These are phyloP conservation scores for Candida sojae DNA, from an alignment of 1,139 yeast species.

Conservation along the genomic window DNA sequence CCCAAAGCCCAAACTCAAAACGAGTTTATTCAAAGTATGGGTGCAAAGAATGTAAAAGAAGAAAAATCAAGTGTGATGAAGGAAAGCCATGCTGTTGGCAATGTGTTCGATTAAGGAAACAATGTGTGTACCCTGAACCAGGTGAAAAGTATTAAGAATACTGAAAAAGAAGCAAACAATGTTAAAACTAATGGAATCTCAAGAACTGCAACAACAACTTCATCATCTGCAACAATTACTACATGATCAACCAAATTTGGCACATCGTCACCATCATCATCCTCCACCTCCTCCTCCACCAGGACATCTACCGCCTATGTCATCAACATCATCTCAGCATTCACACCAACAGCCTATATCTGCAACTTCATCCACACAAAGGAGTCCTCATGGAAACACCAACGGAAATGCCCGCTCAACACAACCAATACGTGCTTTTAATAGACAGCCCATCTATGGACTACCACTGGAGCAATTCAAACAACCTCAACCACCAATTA, in stretches of 20 bases:
- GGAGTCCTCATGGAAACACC: background rate
- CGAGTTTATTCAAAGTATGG: constrained; percentile 37
- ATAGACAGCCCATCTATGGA: background rate
- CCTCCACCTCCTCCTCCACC: constrained; percentile 2
- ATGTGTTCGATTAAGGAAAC: constrained; percentile 34
- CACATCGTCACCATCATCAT: background rate
- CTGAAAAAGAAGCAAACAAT: constrained; percentile 20
- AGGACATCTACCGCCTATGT: background rate
- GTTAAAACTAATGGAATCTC: constrained; percentile 4
- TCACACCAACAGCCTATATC: background rate
- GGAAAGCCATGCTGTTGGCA: constrained; percentile 57
- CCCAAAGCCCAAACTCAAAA: constrained; percentile 6
- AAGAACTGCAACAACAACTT: constrained; percentile 4
- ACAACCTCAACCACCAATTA: background rate
- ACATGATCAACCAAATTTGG: background rate
- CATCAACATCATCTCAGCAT: background rate
- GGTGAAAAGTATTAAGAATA: constrained; percentile 33
- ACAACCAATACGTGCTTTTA: background rate
- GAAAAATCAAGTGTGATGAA: constrained; percentile 58
- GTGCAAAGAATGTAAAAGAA: constrained; percentile 42
- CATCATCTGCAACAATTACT: background rate
- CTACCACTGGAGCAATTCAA: background rate
- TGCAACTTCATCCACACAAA: background rate
- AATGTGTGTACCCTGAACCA: constrained; percentile 33
- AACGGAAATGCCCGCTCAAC: background rate